Percentiles rank a stretch among this genome's conserved stretches.
These are phyloP conservation scores for Laguncularia racemosa DNA, from an alignment of 345 rosid species.

Conservation along the genomic window DNA sequence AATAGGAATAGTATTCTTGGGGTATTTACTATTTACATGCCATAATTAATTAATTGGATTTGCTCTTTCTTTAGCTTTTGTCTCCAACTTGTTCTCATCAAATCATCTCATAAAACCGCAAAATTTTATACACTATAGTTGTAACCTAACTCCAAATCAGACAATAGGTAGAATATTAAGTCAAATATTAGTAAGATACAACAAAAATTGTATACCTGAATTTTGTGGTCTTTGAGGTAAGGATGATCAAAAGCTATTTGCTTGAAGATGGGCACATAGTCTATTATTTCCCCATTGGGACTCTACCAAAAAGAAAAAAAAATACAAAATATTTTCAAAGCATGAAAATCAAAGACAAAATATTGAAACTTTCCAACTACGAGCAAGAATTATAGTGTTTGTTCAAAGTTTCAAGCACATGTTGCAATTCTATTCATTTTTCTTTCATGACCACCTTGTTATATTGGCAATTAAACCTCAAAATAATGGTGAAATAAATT, in stretches of 20 bases:
- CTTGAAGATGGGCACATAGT: conserved; percentile 69
- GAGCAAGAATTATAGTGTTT: too few species aligned
- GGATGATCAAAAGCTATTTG: conserved; percentile 99
- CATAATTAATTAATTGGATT: conserved; percentile 65
- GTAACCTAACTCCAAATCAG: too few species aligned
- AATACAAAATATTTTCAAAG: too few species aligned
- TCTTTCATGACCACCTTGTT: too few species aligned
- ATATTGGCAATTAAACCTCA: too few species aligned
- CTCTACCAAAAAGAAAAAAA: conserved; percentile 29
- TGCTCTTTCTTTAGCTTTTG: conserved; percentile 37
- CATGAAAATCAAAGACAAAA: too few species aligned
- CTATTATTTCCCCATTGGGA: conserved; percentile 75
- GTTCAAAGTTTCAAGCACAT: not conserved
- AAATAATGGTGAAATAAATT: too few species aligned
- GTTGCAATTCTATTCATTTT: not conserved
- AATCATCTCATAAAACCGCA: conserved; percentile 49
- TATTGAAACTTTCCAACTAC: too few species aligned
- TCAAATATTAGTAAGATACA: too few species aligned
- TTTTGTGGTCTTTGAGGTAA: conserved; percentile 91
- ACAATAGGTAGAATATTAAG: too few species aligned
- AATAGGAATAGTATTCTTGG: conserved; percentile 72
- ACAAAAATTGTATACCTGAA: conserved; percentile 44
- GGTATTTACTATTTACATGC: conserved; percentile 69
- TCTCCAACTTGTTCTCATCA: conserved; percentile 58
- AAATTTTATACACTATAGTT: too few species aligned